Base-by-base conservation (phyloP, 116 monocot genomes). In the Zostera marina region DNA sequence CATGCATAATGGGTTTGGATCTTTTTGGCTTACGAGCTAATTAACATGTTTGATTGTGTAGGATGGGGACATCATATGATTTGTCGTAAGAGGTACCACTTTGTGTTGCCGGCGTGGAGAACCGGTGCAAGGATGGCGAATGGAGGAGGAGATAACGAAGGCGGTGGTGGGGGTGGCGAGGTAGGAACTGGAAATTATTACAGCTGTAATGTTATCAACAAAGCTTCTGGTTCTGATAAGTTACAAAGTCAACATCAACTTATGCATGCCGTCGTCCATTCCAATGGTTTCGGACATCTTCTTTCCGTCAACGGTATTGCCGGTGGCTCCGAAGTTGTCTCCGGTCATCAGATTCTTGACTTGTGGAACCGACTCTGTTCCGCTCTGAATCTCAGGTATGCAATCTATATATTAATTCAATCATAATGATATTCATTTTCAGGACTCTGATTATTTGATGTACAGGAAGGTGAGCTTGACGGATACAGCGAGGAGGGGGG, bases 11-110 rank as follows among this genome's bases (percentile, higher is more conserved):
- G 8, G 25, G 8, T 17, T 52, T 65, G 13, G 22, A 7, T 12
- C 1, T 17, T 0, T 58, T 13, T 14, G 3, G n/a, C 3, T 7
- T 4, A 8, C 42, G 13, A 44, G 17, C 17, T 15, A 9, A 16
- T 16, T 19, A 3, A 22, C 8, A 6, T 22, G 39, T 12, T 38
- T 53, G 21, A 11, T 61, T 47, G n/a, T 66, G 38, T 49, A 94
- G 94, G 94, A 48, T 94, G 88, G 94, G 88, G 85, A 11, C 65
- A 73, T 22, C 84, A 88, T 52, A 70, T 88, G 69, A 85, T 88
- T 13, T 85, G 84, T 70, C 79, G 54, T 62, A 79, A 75, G 67
- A 81, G 84, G 54, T 85, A 68, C 65, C 94, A 94, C 65, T 81
- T 94, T 11, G 66, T 94, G 52, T 47, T 88, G 20, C 82, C 85